phyloP scores from a whole-genome alignment of 75 land plant genomes.

The Pinus tabuliformis region DNA sequence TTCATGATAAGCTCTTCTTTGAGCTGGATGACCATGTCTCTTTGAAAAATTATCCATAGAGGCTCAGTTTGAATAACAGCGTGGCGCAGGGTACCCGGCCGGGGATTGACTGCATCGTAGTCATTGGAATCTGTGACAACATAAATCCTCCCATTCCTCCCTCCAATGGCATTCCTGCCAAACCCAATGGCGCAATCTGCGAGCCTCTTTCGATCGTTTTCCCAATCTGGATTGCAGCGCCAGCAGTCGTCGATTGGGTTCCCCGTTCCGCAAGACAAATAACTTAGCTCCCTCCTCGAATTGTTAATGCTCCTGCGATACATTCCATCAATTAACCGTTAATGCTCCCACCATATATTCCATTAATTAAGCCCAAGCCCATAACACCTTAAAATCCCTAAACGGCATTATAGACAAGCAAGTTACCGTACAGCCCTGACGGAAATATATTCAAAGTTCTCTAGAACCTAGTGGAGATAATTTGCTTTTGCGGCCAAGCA shows the following conservation, averaged over 20 bases:
- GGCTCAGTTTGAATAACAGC: slow-evolving; percentile 29
- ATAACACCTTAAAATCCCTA: no score
- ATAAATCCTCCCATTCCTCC: slow-evolving; percentile 17
- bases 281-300: background rate
- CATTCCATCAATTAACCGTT: background rate
- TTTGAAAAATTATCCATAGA: slow-evolving; percentile 23
- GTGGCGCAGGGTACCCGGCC: slow-evolving; percentile 30
- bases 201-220: slow-evolving; percentile 17
- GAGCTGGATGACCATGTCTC: slow-evolving; percentile 26
- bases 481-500: no score
- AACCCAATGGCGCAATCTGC: slow-evolving; percentile 44
- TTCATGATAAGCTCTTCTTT: slow-evolving; percentile 35
- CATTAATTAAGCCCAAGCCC: background rate
- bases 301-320: background rate
- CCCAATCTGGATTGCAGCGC: slow-evolving; percentile 47
- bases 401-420: no score
- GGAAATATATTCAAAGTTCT: no score
- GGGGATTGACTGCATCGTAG: slow-evolving; percentile 25
- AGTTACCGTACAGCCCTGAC: no score
- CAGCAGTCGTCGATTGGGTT: slow-evolving; percentile 73
- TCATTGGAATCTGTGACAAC: slow-evolving; percentile 26
- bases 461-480: no score
- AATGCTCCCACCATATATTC: background rate
- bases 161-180: slow-evolving; percentile 27
- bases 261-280: slow-evolving; percentile 18